Percentiles rank a stretch among this genome's conserved stretches.
phyloP scores from a whole-genome alignment of 78 protist species.

The Dictyostelium purpureum region DNA sequence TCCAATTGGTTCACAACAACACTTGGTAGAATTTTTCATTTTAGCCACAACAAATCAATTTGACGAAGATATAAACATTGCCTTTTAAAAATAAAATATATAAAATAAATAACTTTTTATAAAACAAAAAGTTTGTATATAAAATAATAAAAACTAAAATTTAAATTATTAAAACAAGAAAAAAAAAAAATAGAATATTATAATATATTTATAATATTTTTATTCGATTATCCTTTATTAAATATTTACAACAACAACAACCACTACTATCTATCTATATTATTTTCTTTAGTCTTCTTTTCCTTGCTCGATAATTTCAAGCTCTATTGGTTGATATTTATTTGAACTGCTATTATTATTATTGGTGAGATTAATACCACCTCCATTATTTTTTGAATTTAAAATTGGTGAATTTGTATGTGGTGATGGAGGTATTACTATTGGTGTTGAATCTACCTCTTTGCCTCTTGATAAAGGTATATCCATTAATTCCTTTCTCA shows the following conservation, averaged over 20 bases:
- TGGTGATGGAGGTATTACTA: conserved; percentile 8
- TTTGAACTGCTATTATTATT: not conserved
- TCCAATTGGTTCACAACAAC: not conserved
- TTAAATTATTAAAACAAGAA: too few relatives aligned
- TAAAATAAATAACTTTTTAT: too few relatives aligned
- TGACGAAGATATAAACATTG: too few relatives aligned
- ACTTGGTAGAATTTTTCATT: not conserved
- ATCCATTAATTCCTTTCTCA: conserved; percentile 80
- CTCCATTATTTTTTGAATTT: not conserved
- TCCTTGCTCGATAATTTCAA: not conserved
- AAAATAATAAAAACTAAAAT: too few relatives aligned
- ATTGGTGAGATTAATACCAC: not conserved
- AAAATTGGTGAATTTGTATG: not conserved
- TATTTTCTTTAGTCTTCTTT: not conserved
- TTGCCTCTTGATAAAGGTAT: conserved; percentile 54
- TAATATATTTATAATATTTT: too few relatives aligned
- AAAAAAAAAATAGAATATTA: too few relatives aligned
- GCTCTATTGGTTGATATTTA: conserved; percentile 9
- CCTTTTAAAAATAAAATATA: too few relatives aligned
- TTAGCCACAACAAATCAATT: not conserved
- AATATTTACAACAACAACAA: too few relatives aligned
- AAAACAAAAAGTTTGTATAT: too few relatives aligned
- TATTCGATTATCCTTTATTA: too few relatives aligned
- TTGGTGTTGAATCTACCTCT: conserved; percentile 69
- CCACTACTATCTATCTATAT: too few relatives aligned